Percentiles rank a stretch among this genome's conserved stretches.
phyloP scores from a whole-genome alignment of 306 rosid genomes.

The Fagus crenata region DNA sequence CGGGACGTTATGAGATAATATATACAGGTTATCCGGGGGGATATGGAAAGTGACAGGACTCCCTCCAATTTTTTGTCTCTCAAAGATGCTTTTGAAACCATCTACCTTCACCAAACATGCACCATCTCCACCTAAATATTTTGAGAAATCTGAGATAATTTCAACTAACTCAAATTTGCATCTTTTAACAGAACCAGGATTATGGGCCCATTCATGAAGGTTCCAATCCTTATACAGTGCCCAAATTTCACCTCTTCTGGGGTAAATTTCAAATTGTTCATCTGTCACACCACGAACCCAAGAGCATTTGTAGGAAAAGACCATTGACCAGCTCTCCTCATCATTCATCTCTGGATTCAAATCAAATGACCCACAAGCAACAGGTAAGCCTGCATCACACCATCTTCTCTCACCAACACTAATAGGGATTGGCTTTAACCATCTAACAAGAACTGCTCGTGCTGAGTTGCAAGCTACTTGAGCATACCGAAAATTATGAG shows the following conservation, averaged over 20 bases:
- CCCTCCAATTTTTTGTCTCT: conserved; percentile 21
- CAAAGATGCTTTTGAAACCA: conserved; percentile 16
- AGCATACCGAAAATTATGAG: conserved; percentile 5
- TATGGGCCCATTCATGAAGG: conserved; percentile 12
- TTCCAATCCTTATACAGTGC: conserved; percentile 27
- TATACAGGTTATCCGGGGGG: conserved; percentile 10
- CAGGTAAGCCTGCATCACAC: conserved; percentile 33
- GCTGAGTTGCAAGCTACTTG: conserved; percentile 8
- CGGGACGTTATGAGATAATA: conserved; percentile 24
- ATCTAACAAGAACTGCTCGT: conserved; percentile 8
- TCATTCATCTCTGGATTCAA: not conserved
- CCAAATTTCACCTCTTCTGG: conserved; percentile 31
- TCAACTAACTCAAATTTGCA: conserved; percentile 24
- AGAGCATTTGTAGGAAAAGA: conserved; percentile 19
- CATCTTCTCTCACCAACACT: conserved; percentile 16
- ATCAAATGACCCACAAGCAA: conserved; percentile 27
- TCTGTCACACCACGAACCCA: conserved; percentile 14
- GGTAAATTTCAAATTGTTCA: conserved; percentile 30
- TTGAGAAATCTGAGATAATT: conserved; percentile 22
- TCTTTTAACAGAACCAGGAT: not conserved
- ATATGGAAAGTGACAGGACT: conserved; percentile 8
- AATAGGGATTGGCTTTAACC: conserved; percentile 28
- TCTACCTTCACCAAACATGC: conserved; percentile 23
- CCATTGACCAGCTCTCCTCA: conserved; percentile 1
- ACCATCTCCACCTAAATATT: conserved; percentile 20